A percentile compares a stretch with the other conserved stretches of the same genome.
phyloP scores from a whole-genome alignment of 2,329 filamentous ascomycete genomes.

The Colletotrichum nymphaeae region DNA sequence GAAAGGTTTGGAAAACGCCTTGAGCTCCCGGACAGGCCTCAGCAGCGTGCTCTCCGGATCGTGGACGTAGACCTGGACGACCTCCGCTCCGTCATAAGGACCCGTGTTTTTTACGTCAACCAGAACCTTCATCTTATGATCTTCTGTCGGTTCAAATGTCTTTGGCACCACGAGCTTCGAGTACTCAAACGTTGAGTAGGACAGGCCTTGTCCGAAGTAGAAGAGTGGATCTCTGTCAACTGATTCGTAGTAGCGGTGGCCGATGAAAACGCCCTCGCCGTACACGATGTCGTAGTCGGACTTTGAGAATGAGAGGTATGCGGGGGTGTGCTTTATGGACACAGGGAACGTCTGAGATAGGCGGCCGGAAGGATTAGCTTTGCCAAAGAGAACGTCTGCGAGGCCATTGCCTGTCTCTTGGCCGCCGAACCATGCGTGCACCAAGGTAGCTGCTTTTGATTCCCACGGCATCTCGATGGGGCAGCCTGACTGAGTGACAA shows the following conservation, averaged over 20 bases:
- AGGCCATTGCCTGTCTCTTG: conserved; percentile 87
- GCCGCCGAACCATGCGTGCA: conserved; percentile 89
- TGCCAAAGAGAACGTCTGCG: conserved; percentile 81
- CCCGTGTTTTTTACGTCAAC: conserved; percentile 31
- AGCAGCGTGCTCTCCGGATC: conserved; percentile 55
- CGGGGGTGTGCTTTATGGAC: conserved; percentile 76
- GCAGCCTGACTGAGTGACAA: conserved; percentile 83
- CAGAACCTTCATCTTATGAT: conserved; percentile 55
- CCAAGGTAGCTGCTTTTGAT: conserved; percentile 64
- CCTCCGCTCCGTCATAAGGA: conserved; percentile 39
- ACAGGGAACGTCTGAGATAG: conserved; percentile 79
- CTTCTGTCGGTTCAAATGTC: conserved; percentile 36
- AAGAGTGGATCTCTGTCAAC: conserved; percentile 75
- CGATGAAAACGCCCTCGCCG: conserved; percentile 83
- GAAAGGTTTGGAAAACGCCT: conserved; percentile 73
- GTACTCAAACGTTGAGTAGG: conserved; percentile 77
- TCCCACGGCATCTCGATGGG: conserved; percentile 80
- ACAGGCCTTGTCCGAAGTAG: conserved; percentile 83
- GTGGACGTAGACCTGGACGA: conserved; percentile 69
- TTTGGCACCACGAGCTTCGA: conserved; percentile 60
- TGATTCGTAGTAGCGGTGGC: conserved; percentile 84
- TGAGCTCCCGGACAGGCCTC: conserved; percentile 70
- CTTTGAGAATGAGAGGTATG: conserved; percentile 78
- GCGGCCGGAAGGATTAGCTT: conserved; percentile 80
- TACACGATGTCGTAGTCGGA: conserved; percentile 80